Evolutionary conservation across 2,329 filamentous ascomycete genomes (phyloP).

Genomic region (Trichoderma sp.): DNA sequence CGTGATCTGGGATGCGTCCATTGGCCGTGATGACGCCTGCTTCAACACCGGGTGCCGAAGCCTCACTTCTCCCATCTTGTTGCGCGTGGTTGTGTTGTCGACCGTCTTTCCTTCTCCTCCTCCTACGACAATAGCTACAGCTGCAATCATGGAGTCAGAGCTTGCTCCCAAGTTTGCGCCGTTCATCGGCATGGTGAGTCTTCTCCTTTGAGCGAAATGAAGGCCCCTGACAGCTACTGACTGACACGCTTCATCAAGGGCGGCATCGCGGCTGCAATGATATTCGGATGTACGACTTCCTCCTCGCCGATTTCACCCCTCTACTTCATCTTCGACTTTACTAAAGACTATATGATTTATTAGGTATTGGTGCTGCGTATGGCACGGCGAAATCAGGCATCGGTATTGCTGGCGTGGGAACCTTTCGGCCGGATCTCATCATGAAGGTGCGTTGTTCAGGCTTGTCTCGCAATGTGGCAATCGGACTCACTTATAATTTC

Average conservation of each 20-base stretch:
- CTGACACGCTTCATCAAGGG: slow-evolving; percentile 49
- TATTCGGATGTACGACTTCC: slow-evolving; percentile 69
- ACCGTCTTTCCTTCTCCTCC: background rate
- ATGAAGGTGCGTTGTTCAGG: slow-evolving; percentile 66
- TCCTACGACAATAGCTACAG: slow-evolving; percentile 24
- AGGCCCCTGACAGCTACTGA: slow-evolving; percentile 22
- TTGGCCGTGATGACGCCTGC: slow-evolving; percentile 20
- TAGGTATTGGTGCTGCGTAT: slow-evolving; percentile 73
- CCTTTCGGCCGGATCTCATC: slow-evolving; percentile 80
- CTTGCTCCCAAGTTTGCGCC: slow-evolving; percentile 78
- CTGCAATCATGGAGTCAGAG: slow-evolving; percentile 55
- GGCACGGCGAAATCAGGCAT: slow-evolving; percentile 87
- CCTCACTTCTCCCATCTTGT: slow-evolving; percentile 14
- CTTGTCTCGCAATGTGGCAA: background rate
- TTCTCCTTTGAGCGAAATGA: slow-evolving; percentile 13
- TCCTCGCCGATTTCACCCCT: slow-evolving; percentile 17
- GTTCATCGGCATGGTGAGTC: slow-evolving; percentile 81
- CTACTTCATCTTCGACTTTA: slow-evolving; percentile 4
- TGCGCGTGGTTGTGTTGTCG: slow-evolving; percentile 5
- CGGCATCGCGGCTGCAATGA: slow-evolving; percentile 78
- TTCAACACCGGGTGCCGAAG: slow-evolving; percentile 13
- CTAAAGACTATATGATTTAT: slow-evolving; percentile 13
- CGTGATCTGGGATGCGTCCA: background rate
- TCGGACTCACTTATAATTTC: slow-evolving; percentile 20
- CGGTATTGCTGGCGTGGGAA: slow-evolving; percentile 81